Evolutionary conservation across 2,329 filamentous ascomycete species (phyloP), one percentile per base, ranked within the genome.

Genomic region (Sporothrix pallida): DNA sequence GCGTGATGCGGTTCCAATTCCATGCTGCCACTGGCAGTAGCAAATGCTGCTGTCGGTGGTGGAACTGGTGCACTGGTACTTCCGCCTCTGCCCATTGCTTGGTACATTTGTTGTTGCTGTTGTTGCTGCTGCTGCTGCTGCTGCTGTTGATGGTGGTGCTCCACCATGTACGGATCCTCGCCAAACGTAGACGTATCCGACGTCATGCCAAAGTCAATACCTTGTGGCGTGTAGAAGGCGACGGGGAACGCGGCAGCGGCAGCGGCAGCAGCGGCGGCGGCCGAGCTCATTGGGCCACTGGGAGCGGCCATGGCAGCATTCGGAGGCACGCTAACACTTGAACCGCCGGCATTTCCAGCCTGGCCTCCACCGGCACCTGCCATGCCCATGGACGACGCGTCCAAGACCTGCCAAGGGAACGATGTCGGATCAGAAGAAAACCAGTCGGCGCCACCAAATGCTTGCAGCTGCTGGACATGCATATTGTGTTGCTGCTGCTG

Each of bases 361-460:
- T 37, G 31, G 4, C 52, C 52, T 12, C 52, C 52, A 4, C 52
- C 13, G 4, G 26, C 20, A n/a, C 17, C n/a, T 7, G 31, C 23
- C 46, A 65, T 54, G 12, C 20, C 31, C 8, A 67, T n/a, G 2
- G 68, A 52, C 3, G 26, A 7, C 6, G 48, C 23, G n/a, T 74
- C 73, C 8, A 74, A 70, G 3, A 70, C n/a, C 10, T 72, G 65
- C 72, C 73, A 76, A 1, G 70, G 56, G 17, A 72, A 72, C 3
- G 67, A 26, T 9, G 65, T 20, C 23, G 70, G 31, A 31, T 74
- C 75, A 2, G 44, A 17, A 0, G 73, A 13, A 3, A 76, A 72
- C 75, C 75, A 76, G 58, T 76, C 72, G n/a, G 31, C 46, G 23
- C 54, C 69, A 17, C 69, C 23, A 58, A 72, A 75, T 1, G 69